Evolutionary conservation across 1,284 basidiomycete species (phyloP).

Genomic region (Mrakiaceae sp.): DNA sequence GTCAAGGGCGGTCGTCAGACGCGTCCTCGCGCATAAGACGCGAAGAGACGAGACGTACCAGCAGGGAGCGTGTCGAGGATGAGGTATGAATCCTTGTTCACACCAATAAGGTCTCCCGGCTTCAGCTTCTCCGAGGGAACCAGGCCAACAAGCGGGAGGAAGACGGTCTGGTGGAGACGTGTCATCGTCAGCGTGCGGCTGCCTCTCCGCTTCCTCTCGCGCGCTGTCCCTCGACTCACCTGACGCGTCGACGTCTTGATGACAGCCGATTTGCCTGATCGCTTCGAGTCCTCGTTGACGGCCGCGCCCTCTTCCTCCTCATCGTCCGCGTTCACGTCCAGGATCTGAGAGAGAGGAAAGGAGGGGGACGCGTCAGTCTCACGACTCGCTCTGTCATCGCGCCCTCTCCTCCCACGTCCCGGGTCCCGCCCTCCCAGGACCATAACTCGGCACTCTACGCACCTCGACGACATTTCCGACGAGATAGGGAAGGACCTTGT

Average conservation of each 20-base stretch:
- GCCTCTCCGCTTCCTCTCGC: too few species aligned
- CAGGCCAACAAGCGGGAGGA: conserved; percentile 93
- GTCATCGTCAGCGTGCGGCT: conserved; percentile 4
- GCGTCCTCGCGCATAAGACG: neutral
- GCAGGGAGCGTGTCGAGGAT: conserved; percentile 74
- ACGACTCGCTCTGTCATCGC: neutral
- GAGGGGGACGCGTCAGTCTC: neutral
- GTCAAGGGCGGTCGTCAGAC: conserved; percentile 23
- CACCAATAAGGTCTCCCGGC: conserved; percentile 90
- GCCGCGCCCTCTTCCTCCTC: conserved; percentile 84
- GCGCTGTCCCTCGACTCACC: conserved; percentile 23
- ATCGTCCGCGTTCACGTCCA: conserved; percentile 79
- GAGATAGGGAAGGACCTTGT: conserved; percentile 95
- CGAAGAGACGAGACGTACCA: conserved; percentile 22
- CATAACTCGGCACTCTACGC: too few species aligned
- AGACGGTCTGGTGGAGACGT: conserved; percentile 57
- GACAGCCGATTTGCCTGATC: conserved; percentile 94
- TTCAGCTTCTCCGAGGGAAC: conserved; percentile 81
- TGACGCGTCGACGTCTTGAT: conserved; percentile 98
- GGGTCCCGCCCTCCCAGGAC: too few species aligned
- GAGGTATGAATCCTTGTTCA: conserved; percentile 99
- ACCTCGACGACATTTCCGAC: conserved; percentile 97
- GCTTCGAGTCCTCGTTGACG: conserved; percentile 83
- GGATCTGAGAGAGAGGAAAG: conserved; percentile 47
- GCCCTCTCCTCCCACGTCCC: neutral